Conservation (phyloP, 371 early-diverging fungal species). For the Circinella minor region DNA sequence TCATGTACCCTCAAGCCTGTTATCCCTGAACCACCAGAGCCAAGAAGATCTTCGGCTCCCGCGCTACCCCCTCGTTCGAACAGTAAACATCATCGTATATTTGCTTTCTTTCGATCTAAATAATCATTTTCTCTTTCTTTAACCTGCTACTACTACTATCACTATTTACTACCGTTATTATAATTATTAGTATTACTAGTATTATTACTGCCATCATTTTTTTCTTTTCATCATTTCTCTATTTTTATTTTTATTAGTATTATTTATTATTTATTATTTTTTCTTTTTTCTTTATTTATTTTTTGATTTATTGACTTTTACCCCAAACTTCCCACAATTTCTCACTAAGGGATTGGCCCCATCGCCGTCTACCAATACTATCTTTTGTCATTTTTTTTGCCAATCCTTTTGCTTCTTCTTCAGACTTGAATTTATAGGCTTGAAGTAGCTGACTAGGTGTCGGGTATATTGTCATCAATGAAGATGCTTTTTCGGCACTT, state of each 20-base stretch:
- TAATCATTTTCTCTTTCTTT: neutral
- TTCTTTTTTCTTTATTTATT: neutral
- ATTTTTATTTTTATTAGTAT: too few relatives aligned
- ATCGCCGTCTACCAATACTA: slow-evolving; percentile 50
- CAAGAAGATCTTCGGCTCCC: slow-evolving; percentile 13
- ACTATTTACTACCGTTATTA: too few relatives aligned
- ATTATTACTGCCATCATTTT: too few relatives aligned
- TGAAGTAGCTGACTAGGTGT: slow-evolving; percentile 65
- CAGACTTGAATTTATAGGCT: slow-evolving; percentile 31
- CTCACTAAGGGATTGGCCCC: slow-evolving; percentile 55
- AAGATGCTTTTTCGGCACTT: slow-evolving; percentile 80
- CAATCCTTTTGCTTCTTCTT: slow-evolving; percentile 23
- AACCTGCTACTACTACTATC: neutral
- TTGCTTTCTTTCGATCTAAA: neutral
- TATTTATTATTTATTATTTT: too few relatives aligned
- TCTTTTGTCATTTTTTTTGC: slow-evolving; percentile 37
- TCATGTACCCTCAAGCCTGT: slow-evolving; percentile 16
- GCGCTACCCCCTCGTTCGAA: slow-evolving; percentile 1
- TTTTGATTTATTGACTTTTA: neutral
- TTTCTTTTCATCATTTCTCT: too few relatives aligned
- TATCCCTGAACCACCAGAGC: neutral
- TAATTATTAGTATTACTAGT: too few relatives aligned
- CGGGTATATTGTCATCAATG: slow-evolving; percentile 69
- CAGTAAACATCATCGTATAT: slow-evolving; percentile 4
- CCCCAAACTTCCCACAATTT: slow-evolving; percentile 68